Base-by-base conservation (phyloP, 148 eudicot species). In the Amaranthus cruentus region DNA sequence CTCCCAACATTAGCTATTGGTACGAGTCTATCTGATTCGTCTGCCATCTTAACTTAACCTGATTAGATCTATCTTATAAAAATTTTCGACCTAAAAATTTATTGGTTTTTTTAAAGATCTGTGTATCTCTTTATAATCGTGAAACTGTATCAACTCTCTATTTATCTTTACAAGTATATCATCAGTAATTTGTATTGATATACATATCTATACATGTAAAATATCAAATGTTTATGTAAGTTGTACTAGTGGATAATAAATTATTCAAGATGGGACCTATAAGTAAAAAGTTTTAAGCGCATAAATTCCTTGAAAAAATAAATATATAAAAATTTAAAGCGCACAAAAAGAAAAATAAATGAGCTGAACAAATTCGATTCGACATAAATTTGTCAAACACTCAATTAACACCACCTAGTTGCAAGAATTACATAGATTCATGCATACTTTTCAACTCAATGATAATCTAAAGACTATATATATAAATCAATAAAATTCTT, bases 1-100 rank as follows among this genome's bases (percentile, higher is more conserved):
- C 90, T 74, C 4, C 85, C 88, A 14, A 87, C 84, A 46, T 86
- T 86, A 11, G 87, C 84, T 73, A 84, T 87, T 4, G 90, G 90
- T 60, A 87, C 76, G 62, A 84, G 55, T 9, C 68, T 43, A 70
- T 87, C 87, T 15, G 69, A 49, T 66, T 83, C 86, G 49, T 81
- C 84, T 48, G 55, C 77, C 83, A 81, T 78, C 52, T 55, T 7
- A 28, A 18, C 49, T 5, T 49, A 63, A 5, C 6, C 46, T 72
- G 2, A 5, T 50, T 67, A 67, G 55, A 73, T 67, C 63, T 72
- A 73, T 67, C 63, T 72, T 13, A 1, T 28, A 28, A 55, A 46
- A 60, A 42, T 64, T 38, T 48, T 50, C 44, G 55, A 44, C 15
- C 44, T 51, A 44, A 62, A 76, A 69, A 55, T 55, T 21, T 9